A percentile compares a stretch with the other conserved stretches of the same genome.
Evolutionary conservation across 192 early-diverging fungal genomes (phyloP).

Genomic region (Coemansia sp.): DNA sequence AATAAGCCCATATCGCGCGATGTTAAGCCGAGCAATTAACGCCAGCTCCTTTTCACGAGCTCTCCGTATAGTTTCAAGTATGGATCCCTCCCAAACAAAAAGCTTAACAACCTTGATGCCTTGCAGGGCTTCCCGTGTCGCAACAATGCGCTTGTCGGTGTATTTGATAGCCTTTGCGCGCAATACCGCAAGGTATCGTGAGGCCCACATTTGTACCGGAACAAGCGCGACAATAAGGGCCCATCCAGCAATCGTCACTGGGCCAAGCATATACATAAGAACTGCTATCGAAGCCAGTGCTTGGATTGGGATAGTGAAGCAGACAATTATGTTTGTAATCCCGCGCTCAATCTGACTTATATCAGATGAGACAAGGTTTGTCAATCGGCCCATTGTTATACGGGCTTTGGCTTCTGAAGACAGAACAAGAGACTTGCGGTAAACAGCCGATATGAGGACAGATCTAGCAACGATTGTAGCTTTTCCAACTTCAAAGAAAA

Average conservation of each 20-base stretch:
- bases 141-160: constrained; percentile 52
- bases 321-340: constrained; percentile 37
- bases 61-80: constrained; percentile 28
- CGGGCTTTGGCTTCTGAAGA: constrained; percentile 49
- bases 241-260: constrained; percentile 36
- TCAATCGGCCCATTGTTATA: constrained; percentile 37
- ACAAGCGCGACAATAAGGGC: constrained; percentile 41
- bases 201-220: constrained; percentile 51
- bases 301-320: constrained; percentile 44
- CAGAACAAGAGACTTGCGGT: constrained; percentile 62
- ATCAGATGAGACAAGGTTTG: constrained; percentile 47
- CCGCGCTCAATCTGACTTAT: constrained; percentile 55
- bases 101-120: constrained; percentile 71
- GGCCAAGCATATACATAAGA: constrained; percentile 46
- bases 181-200: constrained; percentile 32
- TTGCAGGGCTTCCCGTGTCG: constrained; percentile 57
- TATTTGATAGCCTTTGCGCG: constrained; percentile 28
- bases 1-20: constrained; percentile 42
- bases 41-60: constrained; percentile 37
- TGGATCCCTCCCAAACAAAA: constrained; percentile 63
- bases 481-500: constrained; percentile 48
- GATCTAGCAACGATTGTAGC: constrained; percentile 42
- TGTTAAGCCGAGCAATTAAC: constrained; percentile 37
- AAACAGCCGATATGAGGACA: constrained; percentile 59
- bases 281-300: constrained; percentile 41